Conservation (phyloP, 805 yeast species). For the Candida pseudofarinosa region DNA sequence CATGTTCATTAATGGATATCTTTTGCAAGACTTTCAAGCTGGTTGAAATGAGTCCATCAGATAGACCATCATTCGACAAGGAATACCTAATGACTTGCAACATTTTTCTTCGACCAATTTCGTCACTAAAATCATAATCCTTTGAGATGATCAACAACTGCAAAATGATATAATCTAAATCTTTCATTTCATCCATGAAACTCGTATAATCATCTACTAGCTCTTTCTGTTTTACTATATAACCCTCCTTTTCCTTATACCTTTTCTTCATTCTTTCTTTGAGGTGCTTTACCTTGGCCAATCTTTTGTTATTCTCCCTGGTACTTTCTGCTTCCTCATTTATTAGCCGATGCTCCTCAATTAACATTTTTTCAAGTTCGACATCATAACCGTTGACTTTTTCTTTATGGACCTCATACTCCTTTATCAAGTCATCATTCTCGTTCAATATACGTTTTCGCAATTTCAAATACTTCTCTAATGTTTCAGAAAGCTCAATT, state of each 20-base stretch:
- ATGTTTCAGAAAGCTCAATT: slow-evolving; percentile 57
- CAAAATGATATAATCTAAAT: slow-evolving; percentile 67
- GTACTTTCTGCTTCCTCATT: slow-evolving; percentile 10
- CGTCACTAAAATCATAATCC: slow-evolving; percentile 83
- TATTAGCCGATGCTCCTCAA: slow-evolving; percentile 16
- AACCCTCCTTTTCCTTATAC: slow-evolving; percentile 8
- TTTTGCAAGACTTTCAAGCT: slow-evolving; percentile 64
- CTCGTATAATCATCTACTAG: slow-evolving; percentile 21
- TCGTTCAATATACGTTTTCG: slow-evolving; percentile 28
- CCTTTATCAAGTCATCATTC: slow-evolving; percentile 18
- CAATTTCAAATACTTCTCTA: slow-evolving; percentile 53
- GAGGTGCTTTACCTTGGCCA: slow-evolving; percentile 9
- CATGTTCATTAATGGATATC: slow-evolving; percentile 73
- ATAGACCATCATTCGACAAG: slow-evolving; percentile 53
- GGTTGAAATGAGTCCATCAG: slow-evolving; percentile 50
- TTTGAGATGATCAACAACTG: slow-evolving; percentile 67
- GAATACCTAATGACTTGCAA: slow-evolving; percentile 45
- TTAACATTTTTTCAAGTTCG: slow-evolving; percentile 12
- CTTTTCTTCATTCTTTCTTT: slow-evolving; percentile 13
- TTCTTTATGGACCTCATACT: slow-evolving; percentile 13
- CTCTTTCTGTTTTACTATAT: slow-evolving; percentile 9
- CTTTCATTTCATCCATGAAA: slow-evolving; percentile 46
- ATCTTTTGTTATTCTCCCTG: slow-evolving; percentile 16
- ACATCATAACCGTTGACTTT: slow-evolving; percentile 13
- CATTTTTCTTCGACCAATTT: slow-evolving; percentile 81